phyloP scores from a whole-genome alignment of 257 asterid species.

The Cynanchum wilfordii region DNA sequence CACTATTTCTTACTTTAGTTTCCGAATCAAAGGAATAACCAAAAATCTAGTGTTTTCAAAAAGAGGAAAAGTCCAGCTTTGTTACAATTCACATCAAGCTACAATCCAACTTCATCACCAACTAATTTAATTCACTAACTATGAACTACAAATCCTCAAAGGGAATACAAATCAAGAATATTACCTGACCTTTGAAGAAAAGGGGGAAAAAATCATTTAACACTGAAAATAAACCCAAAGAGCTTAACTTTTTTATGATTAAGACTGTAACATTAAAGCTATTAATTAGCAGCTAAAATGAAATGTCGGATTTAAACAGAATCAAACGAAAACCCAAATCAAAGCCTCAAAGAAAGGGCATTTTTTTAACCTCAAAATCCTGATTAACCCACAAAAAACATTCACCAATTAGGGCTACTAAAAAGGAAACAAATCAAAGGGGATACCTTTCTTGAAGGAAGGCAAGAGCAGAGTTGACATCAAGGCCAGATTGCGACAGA shows the following conservation, averaged over 20 bases:
- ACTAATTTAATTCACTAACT: no score
- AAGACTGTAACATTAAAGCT: not conserved
- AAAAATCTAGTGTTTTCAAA: not conserved
- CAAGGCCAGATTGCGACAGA: constrained; percentile 63
- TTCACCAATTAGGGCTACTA: not conserved
- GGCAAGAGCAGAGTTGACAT: constrained; percentile 78
- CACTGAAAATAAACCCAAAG: not conserved
- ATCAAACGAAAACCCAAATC: not conserved
- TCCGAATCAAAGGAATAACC: not conserved
- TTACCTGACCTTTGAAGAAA: not conserved
- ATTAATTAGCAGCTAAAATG: not conserved
- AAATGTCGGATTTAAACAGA: not conserved
- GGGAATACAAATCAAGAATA: not conserved
- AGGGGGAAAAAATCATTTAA: not conserved
- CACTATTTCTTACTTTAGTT: not conserved
- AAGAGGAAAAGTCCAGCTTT: no score
- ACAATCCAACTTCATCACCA: no score
- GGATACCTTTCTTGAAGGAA: constrained; percentile 83
- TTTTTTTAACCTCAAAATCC: not conserved
- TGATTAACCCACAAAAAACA: not conserved
- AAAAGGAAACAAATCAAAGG: not conserved
- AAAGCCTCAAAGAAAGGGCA: not conserved
- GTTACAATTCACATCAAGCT: no score
- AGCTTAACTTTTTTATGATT: not conserved
- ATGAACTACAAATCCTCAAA: no score